Evolutionary conservation across 1,284 basidiomycete species (phyloP).

Genomic region (Volvariella volvacea): DNA sequence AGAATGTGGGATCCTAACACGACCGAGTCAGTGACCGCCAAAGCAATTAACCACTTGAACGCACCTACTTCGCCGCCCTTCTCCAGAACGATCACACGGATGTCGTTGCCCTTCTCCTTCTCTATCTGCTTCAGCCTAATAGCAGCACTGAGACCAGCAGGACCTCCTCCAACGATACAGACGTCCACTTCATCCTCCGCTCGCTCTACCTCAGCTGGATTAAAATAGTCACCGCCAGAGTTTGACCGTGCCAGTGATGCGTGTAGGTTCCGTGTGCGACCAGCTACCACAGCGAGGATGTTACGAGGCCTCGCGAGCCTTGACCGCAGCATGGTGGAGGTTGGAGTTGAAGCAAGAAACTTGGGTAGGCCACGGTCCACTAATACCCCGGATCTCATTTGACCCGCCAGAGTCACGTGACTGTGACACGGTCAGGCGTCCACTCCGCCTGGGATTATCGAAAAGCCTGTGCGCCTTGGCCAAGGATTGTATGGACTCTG

Average conservation of each 20-base stretch:
- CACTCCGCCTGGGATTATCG: too few relatives aligned
- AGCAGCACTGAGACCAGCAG: constrained; percentile 93
- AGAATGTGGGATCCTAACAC: constrained; percentile 85
- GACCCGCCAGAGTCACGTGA: too few relatives aligned
- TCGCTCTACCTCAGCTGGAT: constrained; percentile 51
- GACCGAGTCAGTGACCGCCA: constrained; percentile 1
- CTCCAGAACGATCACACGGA: constrained; percentile 92
- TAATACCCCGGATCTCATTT: too few relatives aligned
- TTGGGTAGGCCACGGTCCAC: too few relatives aligned
- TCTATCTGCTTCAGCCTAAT: constrained; percentile 95
- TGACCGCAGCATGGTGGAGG: too few relatives aligned
- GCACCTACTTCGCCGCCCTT: constrained; percentile 90
- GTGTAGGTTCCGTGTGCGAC: too few relatives aligned
- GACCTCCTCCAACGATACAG: constrained; percentile 94
- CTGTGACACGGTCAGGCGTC: too few relatives aligned
- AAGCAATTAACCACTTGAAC: constrained; percentile 21
- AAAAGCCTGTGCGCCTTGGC: too few relatives aligned
- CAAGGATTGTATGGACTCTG: too few relatives aligned
- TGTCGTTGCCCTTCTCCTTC: constrained; percentile 68
- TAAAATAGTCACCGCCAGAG: constrained; percentile 13
- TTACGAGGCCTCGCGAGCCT: too few relatives aligned
- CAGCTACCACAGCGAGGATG: too few relatives aligned
- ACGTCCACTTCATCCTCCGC: constrained; percentile 90
- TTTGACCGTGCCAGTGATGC: neutral
- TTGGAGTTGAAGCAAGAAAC: too few relatives aligned